Conservation (phyloP, 1,139 yeast genomes). For the Casaregolazyma lundiana region DNA sequence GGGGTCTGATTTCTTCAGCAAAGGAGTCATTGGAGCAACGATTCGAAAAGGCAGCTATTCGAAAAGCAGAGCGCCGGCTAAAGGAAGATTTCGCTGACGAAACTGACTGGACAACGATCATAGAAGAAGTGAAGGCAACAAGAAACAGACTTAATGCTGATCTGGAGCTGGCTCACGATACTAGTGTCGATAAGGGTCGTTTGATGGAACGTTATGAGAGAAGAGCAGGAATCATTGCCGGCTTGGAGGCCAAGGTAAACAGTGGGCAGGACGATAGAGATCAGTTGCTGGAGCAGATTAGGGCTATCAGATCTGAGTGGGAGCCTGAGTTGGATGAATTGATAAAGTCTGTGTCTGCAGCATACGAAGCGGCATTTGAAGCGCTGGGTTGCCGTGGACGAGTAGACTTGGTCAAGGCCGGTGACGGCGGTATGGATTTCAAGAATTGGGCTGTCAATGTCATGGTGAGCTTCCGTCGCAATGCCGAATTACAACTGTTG, state of each 20-base stretch:
- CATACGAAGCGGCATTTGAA: constrained; percentile 62
- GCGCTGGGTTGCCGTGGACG: constrained; percentile 84
- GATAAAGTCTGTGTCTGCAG: constrained; percentile 50
- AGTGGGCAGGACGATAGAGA: constrained; percentile 29
- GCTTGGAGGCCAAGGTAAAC: constrained; percentile 23
- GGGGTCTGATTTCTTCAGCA: background rate
- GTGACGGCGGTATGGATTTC: constrained; percentile 40
- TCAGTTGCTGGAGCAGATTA: constrained; percentile 38
- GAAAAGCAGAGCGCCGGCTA: constrained; percentile 5
- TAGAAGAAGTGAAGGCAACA: background rate
- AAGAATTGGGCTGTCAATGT: constrained; percentile 82
- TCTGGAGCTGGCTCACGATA: constrained; percentile 7
- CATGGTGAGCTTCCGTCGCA: constrained; percentile 78
- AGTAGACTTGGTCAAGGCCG: constrained; percentile 54
- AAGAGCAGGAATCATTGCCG: constrained; percentile 31
- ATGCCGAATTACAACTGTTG: constrained; percentile 60
- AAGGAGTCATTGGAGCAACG: background rate
- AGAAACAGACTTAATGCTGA: constrained; percentile 7
- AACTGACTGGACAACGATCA: background rate
- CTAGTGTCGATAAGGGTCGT: constrained; percentile 1
- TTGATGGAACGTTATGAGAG: constrained; percentile 20
- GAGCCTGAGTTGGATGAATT: constrained; percentile 52
- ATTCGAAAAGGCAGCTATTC: background rate
- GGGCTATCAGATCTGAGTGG: constrained; percentile 43
- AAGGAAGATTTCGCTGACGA: background rate